Evolutionary conservation across 495 filamentous ascomycete species (phyloP).

Genomic region (Xylaria castorea): DNA sequence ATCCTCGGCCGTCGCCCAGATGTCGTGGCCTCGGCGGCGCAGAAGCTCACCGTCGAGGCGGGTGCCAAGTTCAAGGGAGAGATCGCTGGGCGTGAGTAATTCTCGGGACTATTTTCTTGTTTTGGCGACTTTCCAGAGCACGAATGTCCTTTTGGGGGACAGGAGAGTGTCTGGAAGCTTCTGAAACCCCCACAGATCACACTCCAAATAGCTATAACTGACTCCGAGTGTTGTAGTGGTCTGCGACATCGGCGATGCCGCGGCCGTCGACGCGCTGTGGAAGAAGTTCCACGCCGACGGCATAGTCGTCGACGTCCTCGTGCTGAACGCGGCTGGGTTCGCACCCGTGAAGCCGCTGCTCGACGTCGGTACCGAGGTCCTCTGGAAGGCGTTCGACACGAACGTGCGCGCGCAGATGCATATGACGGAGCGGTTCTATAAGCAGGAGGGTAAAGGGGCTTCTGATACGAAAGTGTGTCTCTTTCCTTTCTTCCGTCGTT

Average conservation of each 20-base stretch:
- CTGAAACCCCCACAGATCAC: neutral
- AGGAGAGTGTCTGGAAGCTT: neutral
- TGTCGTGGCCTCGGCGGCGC: constrained; percentile 24
- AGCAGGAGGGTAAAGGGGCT: constrained; percentile 33
- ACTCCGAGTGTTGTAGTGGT: neutral
- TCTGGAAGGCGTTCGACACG: constrained; percentile 43
- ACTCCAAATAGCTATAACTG: neutral
- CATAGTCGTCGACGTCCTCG: constrained; percentile 47
- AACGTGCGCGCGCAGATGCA: constrained; percentile 48
- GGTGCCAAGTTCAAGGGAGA: constrained; percentile 9
- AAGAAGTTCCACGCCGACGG: constrained; percentile 35
- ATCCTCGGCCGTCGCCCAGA: constrained; percentile 39
- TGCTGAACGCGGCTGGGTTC: constrained; percentile 45
- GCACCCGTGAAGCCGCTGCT: constrained; percentile 31
- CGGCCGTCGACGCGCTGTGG: constrained; percentile 45
- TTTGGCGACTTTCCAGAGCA: neutral
- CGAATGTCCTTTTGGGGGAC: too few species aligned
- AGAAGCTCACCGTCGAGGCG: constrained; percentile 21
- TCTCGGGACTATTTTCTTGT: neutral
- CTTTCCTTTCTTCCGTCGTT: too few species aligned
- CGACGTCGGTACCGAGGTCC: constrained; percentile 33
- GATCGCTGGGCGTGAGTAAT: constrained; percentile 27
- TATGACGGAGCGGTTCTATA: constrained; percentile 43
- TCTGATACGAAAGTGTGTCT: constrained; percentile 4
- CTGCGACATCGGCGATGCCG: constrained; percentile 38